Percentiles rank a stretch among this genome's conserved stretches.
These are phyloP conservation scores for Sphaerostilbella broomeana DNA, from an alignment of 2,329 filamentous ascomycete species.

Conservation along the genomic window DNA sequence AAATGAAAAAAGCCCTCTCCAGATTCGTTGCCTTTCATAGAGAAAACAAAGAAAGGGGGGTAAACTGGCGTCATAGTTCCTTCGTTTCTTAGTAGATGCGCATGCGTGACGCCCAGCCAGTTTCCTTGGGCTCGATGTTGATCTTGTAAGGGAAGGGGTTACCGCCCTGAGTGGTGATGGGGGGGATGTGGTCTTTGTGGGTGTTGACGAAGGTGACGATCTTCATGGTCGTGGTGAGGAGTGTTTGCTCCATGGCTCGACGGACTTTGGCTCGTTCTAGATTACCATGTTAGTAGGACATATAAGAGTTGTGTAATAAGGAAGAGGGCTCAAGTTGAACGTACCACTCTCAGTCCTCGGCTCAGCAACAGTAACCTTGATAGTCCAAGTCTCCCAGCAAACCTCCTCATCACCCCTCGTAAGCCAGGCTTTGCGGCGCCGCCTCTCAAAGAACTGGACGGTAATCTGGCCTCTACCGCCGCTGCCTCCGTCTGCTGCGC, in stretches of 20 bases:
- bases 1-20: too few relatives aligned
- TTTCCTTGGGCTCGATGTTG: conserved; percentile 74
- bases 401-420: conserved; percentile 83
- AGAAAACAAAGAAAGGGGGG: too few relatives aligned
- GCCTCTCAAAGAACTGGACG: conserved; percentile 94
- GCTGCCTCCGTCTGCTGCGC: conserved; percentile 25
- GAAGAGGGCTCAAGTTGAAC: conserved; percentile 24
- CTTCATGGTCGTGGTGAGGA: conserved; percentile 82
- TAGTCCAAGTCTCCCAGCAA: conserved; percentile 93
- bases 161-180: conserved; percentile 86
- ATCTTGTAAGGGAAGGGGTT: conserved; percentile 97
- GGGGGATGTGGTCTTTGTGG: conserved; percentile 93
- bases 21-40: too few relatives aligned
- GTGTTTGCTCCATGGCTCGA: conserved; percentile 81
- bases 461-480: conserved; percentile 71
- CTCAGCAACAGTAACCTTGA: conserved; percentile 88
- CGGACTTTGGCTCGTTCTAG: conserved; percentile 81
- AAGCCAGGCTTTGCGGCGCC: conserved; percentile 72
- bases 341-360: conserved; percentile 81
- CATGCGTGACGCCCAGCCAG: conserved; percentile 70
- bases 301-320: background rate
- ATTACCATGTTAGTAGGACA: background rate
- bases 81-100: conserved; percentile 68
- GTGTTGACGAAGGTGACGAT: conserved; percentile 80
- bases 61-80: too few relatives aligned